Conservation (phyloP, 2,329 filamentous ascomycete species). For the Didymella glomerata region DNA sequence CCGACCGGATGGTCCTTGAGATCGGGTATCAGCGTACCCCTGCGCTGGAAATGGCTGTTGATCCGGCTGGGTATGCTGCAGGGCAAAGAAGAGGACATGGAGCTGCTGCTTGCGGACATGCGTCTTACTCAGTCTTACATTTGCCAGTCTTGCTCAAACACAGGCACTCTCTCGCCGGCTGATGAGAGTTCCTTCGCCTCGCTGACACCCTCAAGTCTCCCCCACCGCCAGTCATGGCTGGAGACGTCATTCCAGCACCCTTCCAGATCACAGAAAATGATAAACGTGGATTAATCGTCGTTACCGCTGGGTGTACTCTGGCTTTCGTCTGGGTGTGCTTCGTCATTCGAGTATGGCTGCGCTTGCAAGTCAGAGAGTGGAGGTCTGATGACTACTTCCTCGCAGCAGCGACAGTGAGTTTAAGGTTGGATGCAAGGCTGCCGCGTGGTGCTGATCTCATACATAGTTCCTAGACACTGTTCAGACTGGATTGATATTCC, state of each 20-base stretch:
- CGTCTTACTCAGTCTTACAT: slow-evolving; percentile 11
- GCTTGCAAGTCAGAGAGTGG: slow-evolving; percentile 41
- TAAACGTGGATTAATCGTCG: slow-evolving; percentile 47
- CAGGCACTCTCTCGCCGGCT: slow-evolving; percentile 11
- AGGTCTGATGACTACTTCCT: slow-evolving; percentile 43
- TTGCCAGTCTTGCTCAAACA: slow-evolving; percentile 3
- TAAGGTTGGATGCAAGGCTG: not conserved
- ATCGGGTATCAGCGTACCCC: slow-evolving; percentile 21
- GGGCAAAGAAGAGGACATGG: slow-evolving; percentile 16
- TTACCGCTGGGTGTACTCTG: slow-evolving; percentile 38
- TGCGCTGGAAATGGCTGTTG: slow-evolving; percentile 12
- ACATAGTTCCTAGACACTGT: slow-evolving; percentile 38
- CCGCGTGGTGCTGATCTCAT: slow-evolving; percentile 21
- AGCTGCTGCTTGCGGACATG: slow-evolving; percentile 16
- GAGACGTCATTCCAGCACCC: slow-evolving; percentile 36
- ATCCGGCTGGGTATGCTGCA: slow-evolving; percentile 16
- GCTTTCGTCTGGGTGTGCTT: slow-evolving; percentile 45
- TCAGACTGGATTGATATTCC: slow-evolving; percentile 38
- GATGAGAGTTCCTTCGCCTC: slow-evolving; percentile 12
- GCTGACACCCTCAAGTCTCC: slow-evolving; percentile 5
- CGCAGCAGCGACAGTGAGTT: slow-evolving; percentile 33
- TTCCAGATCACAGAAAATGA: slow-evolving; percentile 42
- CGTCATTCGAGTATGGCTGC: slow-evolving; percentile 43
- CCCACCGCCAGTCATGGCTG: slow-evolving; percentile 28
- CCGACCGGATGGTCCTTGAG: slow-evolving; percentile 8